Percentiles rank a stretch among this genome's conserved stretches.
Evolutionary conservation across 257 asterid genomes (phyloP).

Genomic region (Fraxinus anomala): DNA sequence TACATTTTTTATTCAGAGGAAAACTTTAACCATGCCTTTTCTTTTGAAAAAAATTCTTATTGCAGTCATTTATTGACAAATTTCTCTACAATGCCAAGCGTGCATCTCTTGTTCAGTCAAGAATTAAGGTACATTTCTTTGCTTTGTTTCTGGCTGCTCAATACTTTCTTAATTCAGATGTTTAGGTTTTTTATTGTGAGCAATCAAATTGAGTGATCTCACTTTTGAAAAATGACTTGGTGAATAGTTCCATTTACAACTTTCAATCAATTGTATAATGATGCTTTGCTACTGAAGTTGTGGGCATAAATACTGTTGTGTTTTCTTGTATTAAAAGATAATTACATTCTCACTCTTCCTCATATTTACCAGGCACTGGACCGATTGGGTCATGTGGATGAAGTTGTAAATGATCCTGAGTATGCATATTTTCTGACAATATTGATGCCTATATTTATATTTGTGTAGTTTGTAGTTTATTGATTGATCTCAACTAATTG

Average conservation of each 20-base stretch:
- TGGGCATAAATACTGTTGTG: neutral
- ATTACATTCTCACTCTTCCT: conserved; percentile 12
- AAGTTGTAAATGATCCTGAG: conserved; percentile 93
- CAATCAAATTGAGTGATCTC: conserved; percentile 14
- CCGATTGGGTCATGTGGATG: conserved; percentile 82
- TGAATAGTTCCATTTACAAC: neutral
- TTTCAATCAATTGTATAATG: neutral
- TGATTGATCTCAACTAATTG: conserved; percentile 19
- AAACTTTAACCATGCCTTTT: conserved; percentile 18
- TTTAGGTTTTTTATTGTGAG: neutral
- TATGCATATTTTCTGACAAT: conserved; percentile 36
- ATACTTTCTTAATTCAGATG: conserved; percentile 14
- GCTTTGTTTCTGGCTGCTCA: neutral
- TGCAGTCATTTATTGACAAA: conserved; percentile 92
- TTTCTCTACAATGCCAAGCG: conserved; percentile 97
- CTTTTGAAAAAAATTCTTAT: conserved; percentile 22
- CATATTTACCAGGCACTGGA: conserved; percentile 73
- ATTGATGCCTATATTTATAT: neutral
- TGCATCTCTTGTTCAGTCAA: conserved; percentile 97
- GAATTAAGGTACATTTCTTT: conserved; percentile 78
- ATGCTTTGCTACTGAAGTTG: neutral
- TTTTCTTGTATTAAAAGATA: neutral
- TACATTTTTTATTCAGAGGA: neutral
- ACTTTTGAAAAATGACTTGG: conserved; percentile 1
- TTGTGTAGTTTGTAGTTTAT: conserved; percentile 10